Evolutionary conservation across 768 basidiomycete species (phyloP).

Genomic region (Daedalea quercina): DNA sequence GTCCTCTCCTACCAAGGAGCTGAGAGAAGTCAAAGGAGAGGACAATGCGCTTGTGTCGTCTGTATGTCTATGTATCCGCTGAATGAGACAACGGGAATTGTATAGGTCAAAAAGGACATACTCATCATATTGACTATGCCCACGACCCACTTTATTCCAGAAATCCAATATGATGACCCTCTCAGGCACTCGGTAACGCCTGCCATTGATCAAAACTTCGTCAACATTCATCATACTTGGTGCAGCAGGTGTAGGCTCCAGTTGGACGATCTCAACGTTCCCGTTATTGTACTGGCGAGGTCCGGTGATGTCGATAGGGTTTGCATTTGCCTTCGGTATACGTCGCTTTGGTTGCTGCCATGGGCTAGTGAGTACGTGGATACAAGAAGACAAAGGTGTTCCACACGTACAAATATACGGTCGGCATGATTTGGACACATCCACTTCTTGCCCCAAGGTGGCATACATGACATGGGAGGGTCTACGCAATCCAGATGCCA

Average conservation of each 20-base stretch:
- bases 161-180: slow-evolving; percentile 90
- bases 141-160: slow-evolving; percentile 73
- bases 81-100: neutral
- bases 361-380: slow-evolving; percentile 2
- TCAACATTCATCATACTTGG: slow-evolving; percentile 54
- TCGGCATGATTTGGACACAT: slow-evolving; percentile 99
- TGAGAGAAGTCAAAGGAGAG: slow-evolving; percentile 69
- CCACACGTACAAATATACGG: slow-evolving; percentile 60
- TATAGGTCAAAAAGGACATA: slow-evolving; percentile 21
- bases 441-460: slow-evolving; percentile 88
- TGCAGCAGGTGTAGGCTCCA: slow-evolving; percentile 41
- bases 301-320: slow-evolving; percentile 70
- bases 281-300: slow-evolving; percentile 82
- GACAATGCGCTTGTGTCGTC: slow-evolving; percentile 47
- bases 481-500: slow-evolving; percentile 98
- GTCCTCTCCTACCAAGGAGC: slow-evolving; percentile 61
- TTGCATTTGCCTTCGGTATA: slow-evolving; percentile 61
- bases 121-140: slow-evolving; percentile 32
- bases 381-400: neutral
- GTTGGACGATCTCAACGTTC: slow-evolving; percentile 80
- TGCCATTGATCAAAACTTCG: slow-evolving; percentile 82
- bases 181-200: slow-evolving; percentile 91
- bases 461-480: slow-evolving; percentile 83
- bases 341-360: slow-evolving; percentile 71
- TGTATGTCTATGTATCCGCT: slow-evolving; percentile 6